Evolutionary conservation across 768 basidiomycete species (phyloP), one percentile per base, ranked within the genome.

Genomic region (Clitopilus passeckerianus): DNA sequence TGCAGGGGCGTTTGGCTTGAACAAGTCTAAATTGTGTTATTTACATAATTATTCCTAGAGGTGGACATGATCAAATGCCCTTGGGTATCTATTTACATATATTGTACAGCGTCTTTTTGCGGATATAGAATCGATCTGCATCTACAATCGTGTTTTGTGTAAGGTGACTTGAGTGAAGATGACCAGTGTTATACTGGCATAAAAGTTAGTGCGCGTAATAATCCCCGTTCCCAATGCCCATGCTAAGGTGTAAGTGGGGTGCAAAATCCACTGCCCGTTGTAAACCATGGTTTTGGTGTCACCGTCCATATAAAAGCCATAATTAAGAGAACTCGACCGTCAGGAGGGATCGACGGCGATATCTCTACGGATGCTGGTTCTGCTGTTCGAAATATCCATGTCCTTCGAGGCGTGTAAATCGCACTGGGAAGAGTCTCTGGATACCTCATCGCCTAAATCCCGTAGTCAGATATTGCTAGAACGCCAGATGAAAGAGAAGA

Each of bases 1-100:
- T 80, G 77, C 59, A 70, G 71, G 46, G 46, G 46, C 10, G 20
- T 50, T 22, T 50, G 46, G 46, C 20, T 50, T 9, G 46, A 50
- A 18, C 46, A 50, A 22, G n/a, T 50, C 18, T 50, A 18, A 20
- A 14, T 3, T 15, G 10, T 41, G 3, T 14, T 41, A 41, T 14
- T 14, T 12, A 2, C 27, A 30, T 30, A 30, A 30, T 7, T 30
- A 30, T 30, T 30, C 27, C 27, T 30, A 30, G 27, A 30, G 27
- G 27, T 30, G 27, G 27, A 30, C 27, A 30, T 30, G 27, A 30
- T 30, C 27, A 30, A 30, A 30, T 30, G 27, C 10, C 37, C n/a
- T 41, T 41, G 37, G 37, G 37, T 41, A 41, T 41, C 37, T 41
- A 14, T 41, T 15, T 14, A 14, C 37, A 41, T 41, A 15, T 41